Conservation (phyloP, 768 basidiomycete genomes). For the Boletus subparvulus region DNA sequence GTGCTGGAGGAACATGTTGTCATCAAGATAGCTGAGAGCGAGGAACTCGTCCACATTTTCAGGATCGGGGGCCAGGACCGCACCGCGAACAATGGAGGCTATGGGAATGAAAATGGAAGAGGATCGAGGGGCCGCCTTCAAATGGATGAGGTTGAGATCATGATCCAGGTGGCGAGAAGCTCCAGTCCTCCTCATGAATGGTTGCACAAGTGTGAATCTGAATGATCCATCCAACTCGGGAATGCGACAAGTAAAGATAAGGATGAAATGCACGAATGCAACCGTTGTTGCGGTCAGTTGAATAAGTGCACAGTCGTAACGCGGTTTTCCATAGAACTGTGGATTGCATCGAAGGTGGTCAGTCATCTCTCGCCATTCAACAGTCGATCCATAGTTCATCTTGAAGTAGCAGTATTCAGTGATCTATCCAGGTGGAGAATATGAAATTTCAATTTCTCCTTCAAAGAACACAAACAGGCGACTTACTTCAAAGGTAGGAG, state of each 20-base stretch:
- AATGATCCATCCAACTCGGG: neutral
- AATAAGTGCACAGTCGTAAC: conserved; percentile 31
- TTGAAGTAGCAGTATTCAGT: conserved; percentile 25
- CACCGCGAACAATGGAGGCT: too few relatives aligned
- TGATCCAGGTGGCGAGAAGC: neutral
- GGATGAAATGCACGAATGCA: conserved; percentile 18
- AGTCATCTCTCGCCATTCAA: conserved; percentile 28
- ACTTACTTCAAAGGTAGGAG: neutral
- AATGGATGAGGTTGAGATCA: neutral
- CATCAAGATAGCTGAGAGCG: too few relatives aligned
- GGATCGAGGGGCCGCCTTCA: neutral
- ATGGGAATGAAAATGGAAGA: neutral
- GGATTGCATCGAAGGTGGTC: conserved; percentile 35
- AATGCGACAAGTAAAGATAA: conserved; percentile 25
- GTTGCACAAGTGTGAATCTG: conserved; percentile 23
- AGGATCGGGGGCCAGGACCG: too few relatives aligned
- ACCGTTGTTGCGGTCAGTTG: neutral
- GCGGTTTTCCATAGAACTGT: conserved; percentile 23
- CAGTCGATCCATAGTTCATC: conserved; percentile 27
- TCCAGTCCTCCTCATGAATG: neutral
- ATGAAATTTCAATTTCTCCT: too few relatives aligned
- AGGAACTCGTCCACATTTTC: too few relatives aligned
- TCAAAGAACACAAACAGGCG: too few relatives aligned
- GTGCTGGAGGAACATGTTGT: too few relatives aligned
- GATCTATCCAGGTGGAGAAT: too few relatives aligned